phyloP scores from a whole-genome alignment of 1,139 yeast species.

The Debaryomyces subglobosus region DNA sequence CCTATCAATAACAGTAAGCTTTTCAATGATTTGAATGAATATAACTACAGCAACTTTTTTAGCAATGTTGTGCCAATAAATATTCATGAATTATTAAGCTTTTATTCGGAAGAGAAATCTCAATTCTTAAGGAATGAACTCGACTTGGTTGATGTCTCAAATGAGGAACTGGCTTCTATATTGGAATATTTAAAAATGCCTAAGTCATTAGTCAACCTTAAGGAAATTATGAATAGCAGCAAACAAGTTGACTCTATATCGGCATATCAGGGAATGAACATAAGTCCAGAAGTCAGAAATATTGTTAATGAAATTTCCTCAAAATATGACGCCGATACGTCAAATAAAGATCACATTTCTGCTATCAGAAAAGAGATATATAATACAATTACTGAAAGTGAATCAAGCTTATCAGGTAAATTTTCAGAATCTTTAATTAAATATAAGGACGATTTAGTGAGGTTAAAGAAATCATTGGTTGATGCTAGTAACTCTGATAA shows the following conservation, averaged over 20 bases:
- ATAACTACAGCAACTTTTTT: slow-evolving; percentile 61
- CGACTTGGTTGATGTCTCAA: slow-evolving; percentile 76
- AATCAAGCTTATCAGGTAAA: slow-evolving; percentile 21
- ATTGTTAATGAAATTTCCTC: slow-evolving; percentile 34
- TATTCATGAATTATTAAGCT: slow-evolving; percentile 83
- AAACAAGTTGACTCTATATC: slow-evolving; percentile 4
- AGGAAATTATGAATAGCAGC: slow-evolving; percentile 32
- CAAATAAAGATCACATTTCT: slow-evolving; percentile 27
- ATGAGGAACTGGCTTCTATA: slow-evolving; percentile 76
- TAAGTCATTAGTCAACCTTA: slow-evolving; percentile 58
- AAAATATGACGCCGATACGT: slow-evolving; percentile 24
- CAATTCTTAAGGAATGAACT: slow-evolving; percentile 71
- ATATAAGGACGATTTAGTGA: slow-evolving; percentile 54
- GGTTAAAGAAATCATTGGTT: slow-evolving; percentile 63
- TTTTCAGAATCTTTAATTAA: slow-evolving; percentile 15
- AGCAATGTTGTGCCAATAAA: slow-evolving; percentile 82
- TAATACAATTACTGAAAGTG: slow-evolving; percentile 42
- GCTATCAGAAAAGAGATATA: slow-evolving; percentile 45
- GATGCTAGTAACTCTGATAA: slow-evolving; percentile 73
- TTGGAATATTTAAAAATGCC: slow-evolving; percentile 83
- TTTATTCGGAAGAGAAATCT: slow-evolving; percentile 89
- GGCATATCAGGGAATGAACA: slow-evolving; percentile 7
- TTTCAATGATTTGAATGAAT: slow-evolving; percentile 51
- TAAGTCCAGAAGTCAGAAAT: slow-evolving; percentile 21
- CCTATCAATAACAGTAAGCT: slow-evolving; percentile 45